Conservation (phyloP, 169 alveolate genomes). For the Plasmodium inui region DNA sequence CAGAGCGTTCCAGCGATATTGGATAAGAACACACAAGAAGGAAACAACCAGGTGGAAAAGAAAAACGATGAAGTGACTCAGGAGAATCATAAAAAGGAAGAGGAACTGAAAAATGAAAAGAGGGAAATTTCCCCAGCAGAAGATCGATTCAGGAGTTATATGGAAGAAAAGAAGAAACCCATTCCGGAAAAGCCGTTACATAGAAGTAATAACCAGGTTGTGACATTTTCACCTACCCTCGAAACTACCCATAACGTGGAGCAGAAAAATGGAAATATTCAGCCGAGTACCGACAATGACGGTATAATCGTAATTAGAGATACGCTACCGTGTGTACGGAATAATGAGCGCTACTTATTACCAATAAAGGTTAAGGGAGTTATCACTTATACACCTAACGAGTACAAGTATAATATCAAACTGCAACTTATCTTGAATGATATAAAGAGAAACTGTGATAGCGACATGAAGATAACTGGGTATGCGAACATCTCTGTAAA, state of each 20-base stretch:
- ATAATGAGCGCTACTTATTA: conserved; percentile 5
- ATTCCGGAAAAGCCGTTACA: neutral
- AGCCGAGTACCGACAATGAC: neutral
- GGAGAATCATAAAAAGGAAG: neutral
- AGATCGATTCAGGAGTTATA: neutral
- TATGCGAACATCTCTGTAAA: conserved; percentile 49
- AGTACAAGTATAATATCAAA: conserved; percentile 54
- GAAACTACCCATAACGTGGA: too few species aligned
- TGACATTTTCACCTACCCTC: neutral
- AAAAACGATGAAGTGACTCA: neutral
- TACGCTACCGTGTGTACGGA: neutral
- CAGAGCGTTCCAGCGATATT: neutral
- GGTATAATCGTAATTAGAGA: neutral
- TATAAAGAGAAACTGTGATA: neutral
- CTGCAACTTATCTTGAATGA: conserved; percentile 32
- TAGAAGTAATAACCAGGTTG: neutral
- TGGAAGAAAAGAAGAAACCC: neutral
- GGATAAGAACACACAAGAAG: neutral
- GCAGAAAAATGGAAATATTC: neutral
- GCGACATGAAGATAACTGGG: conserved; percentile 11
- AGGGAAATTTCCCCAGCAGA: neutral
- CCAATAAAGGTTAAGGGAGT: conserved; percentile 42
- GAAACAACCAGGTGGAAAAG: neutral
- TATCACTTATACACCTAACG: conserved; percentile 2
- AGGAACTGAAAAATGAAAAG: neutral